Evolutionary conservation across 305 asterid species (phyloP).

Genomic region (Fraxinus ornus): DNA sequence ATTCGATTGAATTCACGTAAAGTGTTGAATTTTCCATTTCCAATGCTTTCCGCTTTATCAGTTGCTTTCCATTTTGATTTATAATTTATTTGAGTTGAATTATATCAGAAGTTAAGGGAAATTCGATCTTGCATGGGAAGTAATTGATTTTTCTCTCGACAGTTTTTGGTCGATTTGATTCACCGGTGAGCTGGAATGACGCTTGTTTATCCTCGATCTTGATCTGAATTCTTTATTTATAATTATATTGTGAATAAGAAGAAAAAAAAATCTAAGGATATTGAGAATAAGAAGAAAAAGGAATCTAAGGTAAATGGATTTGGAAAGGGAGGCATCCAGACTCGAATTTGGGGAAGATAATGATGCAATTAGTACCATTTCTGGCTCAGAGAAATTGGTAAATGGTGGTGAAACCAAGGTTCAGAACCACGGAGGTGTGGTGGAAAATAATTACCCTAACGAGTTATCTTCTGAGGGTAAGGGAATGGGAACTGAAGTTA

Average conservation of each 20-base stretch:
- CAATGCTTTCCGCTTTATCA: not conserved
- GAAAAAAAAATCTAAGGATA: not conserved
- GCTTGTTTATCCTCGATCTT: conserved; percentile 62
- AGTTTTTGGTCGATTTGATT: conserved; percentile 14
- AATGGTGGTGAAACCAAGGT: conserved; percentile 32
- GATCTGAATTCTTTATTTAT: conserved; percentile 39
- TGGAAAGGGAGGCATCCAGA: conserved; percentile 41
- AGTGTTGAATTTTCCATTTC: conserved; percentile 3
- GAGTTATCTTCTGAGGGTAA: conserved; percentile 32
- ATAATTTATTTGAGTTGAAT: conserved; percentile 24
- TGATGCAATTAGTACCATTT: conserved; percentile 31
- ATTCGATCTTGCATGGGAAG: conserved; percentile 2
- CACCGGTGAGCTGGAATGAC: conserved; percentile 54
- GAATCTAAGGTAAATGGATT: conserved; percentile 44
- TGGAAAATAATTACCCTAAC: conserved; percentile 29
- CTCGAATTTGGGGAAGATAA: conserved; percentile 47
- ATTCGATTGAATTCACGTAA: not conserved
- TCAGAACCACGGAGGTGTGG: conserved; percentile 30
- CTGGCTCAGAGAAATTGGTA: conserved; percentile 24
- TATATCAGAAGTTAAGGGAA: conserved; percentile 3
- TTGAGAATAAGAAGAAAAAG: not conserved
- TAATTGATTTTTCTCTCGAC: conserved; percentile 19
- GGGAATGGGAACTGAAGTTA: conserved; percentile 27
- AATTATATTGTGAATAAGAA: not conserved
- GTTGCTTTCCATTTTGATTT: conserved; percentile 20